phyloP scores from a whole-genome alignment of 108 stramenopile species.

The Nitzschia sp. region DNA sequence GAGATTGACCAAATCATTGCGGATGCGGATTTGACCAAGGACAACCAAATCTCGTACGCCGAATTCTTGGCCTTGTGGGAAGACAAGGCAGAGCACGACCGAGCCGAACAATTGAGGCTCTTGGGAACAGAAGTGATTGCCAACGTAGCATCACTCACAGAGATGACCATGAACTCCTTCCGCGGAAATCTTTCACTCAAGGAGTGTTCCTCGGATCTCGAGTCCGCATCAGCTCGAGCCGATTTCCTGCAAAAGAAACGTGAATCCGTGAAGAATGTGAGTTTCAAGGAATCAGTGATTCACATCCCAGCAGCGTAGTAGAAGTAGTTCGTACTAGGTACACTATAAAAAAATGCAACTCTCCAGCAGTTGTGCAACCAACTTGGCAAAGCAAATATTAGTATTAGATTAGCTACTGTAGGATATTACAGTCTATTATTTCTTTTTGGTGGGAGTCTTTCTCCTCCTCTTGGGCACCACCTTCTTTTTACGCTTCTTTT shows the following conservation, averaged over 20 bases:
- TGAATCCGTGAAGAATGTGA: constrained; percentile 5
- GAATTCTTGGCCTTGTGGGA: constrained; percentile 55
- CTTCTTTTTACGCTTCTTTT: background rate
- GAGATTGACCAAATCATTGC: constrained; percentile 84
- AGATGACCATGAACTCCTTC: constrained; percentile 8
- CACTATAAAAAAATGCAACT: background rate
- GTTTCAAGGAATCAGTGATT: background rate
- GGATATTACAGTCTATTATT: background rate
- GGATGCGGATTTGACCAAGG: constrained; percentile 87
- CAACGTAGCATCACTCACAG: background rate
- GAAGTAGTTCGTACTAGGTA: background rate
- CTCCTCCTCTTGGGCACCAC: background rate
- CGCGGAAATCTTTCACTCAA: background rate
- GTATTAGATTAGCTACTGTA: background rate
- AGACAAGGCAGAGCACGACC: constrained; percentile 28
- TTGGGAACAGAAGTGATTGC: constrained; percentile 20
- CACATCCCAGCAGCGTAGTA: background rate
- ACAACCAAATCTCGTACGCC: constrained; percentile 66
- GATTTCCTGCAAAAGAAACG: constrained; percentile 8
- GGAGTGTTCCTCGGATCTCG: background rate
- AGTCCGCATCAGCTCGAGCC: constrained; percentile 10
- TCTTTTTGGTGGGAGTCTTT: background rate
- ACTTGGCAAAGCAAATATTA: background rate
- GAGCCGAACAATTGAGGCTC: constrained; percentile 18
- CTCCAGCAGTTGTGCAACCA: too few relatives aligned